Conservation (phyloP, 306 rosid genomes). For the Acacia crassicarpa region DNA sequence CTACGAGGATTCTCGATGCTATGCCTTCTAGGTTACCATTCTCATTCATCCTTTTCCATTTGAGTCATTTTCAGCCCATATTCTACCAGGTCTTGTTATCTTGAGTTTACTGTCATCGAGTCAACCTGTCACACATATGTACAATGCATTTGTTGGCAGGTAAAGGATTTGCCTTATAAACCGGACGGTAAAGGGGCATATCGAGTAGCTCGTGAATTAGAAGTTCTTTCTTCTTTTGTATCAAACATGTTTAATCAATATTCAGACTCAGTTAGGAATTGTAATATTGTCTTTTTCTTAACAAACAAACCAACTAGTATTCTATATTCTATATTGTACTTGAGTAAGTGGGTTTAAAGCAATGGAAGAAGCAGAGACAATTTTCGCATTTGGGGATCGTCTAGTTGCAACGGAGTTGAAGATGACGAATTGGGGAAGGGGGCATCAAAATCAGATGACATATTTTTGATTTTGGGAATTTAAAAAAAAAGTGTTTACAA, state of each 20-base stretch:
- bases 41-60: neutral
- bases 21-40: conserved; percentile 51
- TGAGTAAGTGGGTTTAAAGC: neutral
- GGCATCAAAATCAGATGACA: no score
- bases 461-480: no score
- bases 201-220: neutral
- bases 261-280: neutral
- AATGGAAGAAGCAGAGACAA: no score
- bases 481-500: no score
- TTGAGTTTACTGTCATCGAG: no score
- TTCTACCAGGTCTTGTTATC: no score
- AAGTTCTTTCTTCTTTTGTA: neutral
- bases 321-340: neutral
- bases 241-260: neutral
- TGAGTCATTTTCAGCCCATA: neutral
- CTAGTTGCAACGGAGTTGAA: no score
- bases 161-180: neutral
- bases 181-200: neutral
- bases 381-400: no score
- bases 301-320: neutral
- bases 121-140: no score
- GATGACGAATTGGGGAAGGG: no score
- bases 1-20: conserved; percentile 23
- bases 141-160: no score
- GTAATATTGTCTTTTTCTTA: neutral